Base-by-base conservation (phyloP, 164 flowering plant genomes). In the Cinnamomum micranthum region DNA sequence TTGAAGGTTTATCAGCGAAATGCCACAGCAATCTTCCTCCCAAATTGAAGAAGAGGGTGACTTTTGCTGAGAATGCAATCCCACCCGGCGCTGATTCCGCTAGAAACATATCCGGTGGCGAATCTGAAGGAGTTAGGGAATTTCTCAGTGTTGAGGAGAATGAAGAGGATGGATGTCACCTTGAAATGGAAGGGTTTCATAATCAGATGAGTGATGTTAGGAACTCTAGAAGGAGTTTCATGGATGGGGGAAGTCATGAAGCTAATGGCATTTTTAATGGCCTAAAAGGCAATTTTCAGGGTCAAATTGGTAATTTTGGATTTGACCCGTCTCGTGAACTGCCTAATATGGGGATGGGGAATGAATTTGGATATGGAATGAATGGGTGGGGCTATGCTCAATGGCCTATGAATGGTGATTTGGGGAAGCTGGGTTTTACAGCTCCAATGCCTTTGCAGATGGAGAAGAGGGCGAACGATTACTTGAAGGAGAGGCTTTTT, bases 381-480 rank as follows among this genome's bases (percentile, higher is more conserved):
- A 41, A 41, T 41, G 47, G 47, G 47, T 41, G 47, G 47, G 47
- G 47, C 70, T 84, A 89, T 59, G 85, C 55, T n/a, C 94, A 92
- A 15, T 11, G 77, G 75, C 92, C 91, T 25, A 80, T 82, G 75
- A 24, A 23, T n/a, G 79, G 47, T 47, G 50, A 74, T 58, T 71
- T 80, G 60, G 81, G 78, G 20, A 73, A 82, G 2, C 80, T 64
- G 66, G 66, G 66, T n/a, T 22, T 63, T n/a, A 17, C 47, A 25
- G 74, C 97, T 65, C 93, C 95, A 22, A 13, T 80, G 76, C 93
- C 92, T 31, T 81, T 83, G 76, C 84, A 86, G 79, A 92, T 88
- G 91, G 95, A 90, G 74, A 94, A 90, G 73, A 83, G 71, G 66
- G 68, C 83, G 79, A 79, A 77, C 65, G 89, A 85, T 66, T 71